Evolutionary conservation across 306 rosid species (phyloP), one percentile per base, ranked within the genome.

Genomic region (Sechiopsis laciniata): DNA sequence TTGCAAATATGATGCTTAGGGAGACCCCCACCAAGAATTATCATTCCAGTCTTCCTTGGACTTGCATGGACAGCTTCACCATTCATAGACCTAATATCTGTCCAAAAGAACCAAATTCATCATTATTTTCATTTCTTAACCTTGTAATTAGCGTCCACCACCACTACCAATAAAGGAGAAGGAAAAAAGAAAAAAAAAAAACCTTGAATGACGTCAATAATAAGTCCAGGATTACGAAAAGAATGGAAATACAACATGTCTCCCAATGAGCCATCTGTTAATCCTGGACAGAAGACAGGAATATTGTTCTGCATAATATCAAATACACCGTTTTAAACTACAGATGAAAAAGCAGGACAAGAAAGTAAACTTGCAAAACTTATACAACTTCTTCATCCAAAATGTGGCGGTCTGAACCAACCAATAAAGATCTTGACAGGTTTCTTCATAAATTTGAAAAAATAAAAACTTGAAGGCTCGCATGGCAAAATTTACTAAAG

Each of bases 1-100:
- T 94, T 94, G 91, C 96, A 94, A 79, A 91, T 91, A 85, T 94
- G 99, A 83, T 94, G 99, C 77, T 94, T 94, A 7, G 99, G 99
- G 68, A 94, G 84, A 12, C 97, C 97, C 20, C 99, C 99, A 61
- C 97, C 99, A 12, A 94, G 91, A 79, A 91, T 78, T 22, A 91
- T 83, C 88, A 94, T 88, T 79, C 97, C 96, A 11, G 99, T 94
- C 86, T 91, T 94, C 81, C 97, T 87, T 29, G 94, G 91, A 78
- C 46, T 83, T 55, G 95, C 92, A 77, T 88, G 96, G 22, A 91
- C 95, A 40, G 99, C 99, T 84, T 94, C 97, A 68, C 92, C 87
- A 77, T 91, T 91, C 78, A 94, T 79, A 62, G 95, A 92, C 85
- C 92, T 85, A 79, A 91, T 88, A 80, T 94, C 99, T 93, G 89